These are phyloP conservation scores for Termitomyces sp. DNA, from an alignment of 768 basidiomycete species.

Conservation along the genomic window DNA sequence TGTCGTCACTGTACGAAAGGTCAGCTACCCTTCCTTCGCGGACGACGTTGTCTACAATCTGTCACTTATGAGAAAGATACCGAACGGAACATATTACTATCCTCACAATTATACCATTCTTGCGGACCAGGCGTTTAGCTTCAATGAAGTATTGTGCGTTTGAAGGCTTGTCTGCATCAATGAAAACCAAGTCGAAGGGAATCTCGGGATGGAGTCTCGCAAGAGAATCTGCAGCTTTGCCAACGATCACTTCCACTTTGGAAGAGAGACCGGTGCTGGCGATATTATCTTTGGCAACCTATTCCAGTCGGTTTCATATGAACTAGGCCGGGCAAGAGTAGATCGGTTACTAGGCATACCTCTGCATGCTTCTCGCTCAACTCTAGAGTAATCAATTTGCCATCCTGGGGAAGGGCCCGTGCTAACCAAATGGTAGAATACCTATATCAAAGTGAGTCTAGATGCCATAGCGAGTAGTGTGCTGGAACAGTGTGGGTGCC, in stretches of 20 bases:
- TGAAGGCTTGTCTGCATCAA: slow-evolving; percentile 65
- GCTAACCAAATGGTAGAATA: slow-evolving; percentile 45
- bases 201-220: slow-evolving; percentile 39
- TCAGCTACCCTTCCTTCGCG: slow-evolving; percentile 44
- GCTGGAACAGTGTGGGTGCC: background rate
- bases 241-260: slow-evolving; percentile 48
- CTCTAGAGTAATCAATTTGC: slow-evolving; percentile 46
- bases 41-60: slow-evolving; percentile 65
- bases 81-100: background rate
- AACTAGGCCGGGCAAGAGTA: background rate
- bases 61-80: background rate
- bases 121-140: slow-evolving; percentile 54
- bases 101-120: slow-evolving; percentile 60
- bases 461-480: too few relatives aligned
- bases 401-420: slow-evolving; percentile 45
- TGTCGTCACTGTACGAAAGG: slow-evolving; percentile 26
- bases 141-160: slow-evolving; percentile 56
- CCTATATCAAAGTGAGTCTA: slow-evolving; percentile 16
- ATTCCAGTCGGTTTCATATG: background rate
- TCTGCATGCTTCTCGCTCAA: slow-evolving; percentile 40
- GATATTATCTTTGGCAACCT: slow-evolving; percentile 61
- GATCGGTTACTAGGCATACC: slow-evolving; percentile 21
- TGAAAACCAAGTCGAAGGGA: slow-evolving; percentile 65
- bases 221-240: slow-evolving; percentile 49
- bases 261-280: slow-evolving; percentile 44